Evolutionary conservation across 441 rosid species (phyloP).

Genomic region (Codiaeum variegatum): DNA sequence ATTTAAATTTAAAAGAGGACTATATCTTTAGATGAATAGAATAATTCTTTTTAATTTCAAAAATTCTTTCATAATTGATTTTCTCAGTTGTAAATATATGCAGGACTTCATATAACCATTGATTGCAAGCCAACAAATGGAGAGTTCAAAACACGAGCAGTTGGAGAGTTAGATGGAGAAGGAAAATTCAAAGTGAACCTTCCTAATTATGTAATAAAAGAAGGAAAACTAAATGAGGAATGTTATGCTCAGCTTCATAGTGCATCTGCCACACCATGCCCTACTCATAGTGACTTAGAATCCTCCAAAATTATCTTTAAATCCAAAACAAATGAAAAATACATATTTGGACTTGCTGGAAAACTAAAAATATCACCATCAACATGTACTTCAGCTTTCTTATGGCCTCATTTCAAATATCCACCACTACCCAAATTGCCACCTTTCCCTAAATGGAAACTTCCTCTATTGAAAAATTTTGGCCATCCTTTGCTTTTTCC

Average conservation of each 20-base stretch:
- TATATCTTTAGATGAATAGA: no score
- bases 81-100: background rate
- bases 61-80: background rate
- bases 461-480: slow-evolving; percentile 37
- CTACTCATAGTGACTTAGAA: slow-evolving; percentile 42
- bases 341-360: slow-evolving; percentile 48
- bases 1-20: no score
- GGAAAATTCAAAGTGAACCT: slow-evolving; percentile 67
- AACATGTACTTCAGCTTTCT: slow-evolving; percentile 57
- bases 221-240: slow-evolving; percentile 57
- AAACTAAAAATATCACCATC: slow-evolving; percentile 55
- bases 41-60: no score
- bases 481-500: slow-evolving; percentile 23
- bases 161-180: slow-evolving; percentile 46
- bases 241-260: slow-evolving; percentile 88
- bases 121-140: slow-evolving; percentile 63
- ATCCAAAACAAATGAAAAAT: slow-evolving; percentile 35
- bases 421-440: slow-evolving; percentile 32
- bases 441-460: slow-evolving; percentile 27
- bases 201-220: slow-evolving; percentile 43
- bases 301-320: slow-evolving; percentile 54
- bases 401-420: slow-evolving; percentile 47
- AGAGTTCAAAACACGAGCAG: slow-evolving; percentile 49
- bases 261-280: slow-evolving; percentile 55
- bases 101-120: slow-evolving; percentile 68